Evolutionary conservation across 208 protist species (phyloP).

Genomic region (Trypanosoma rangeli): DNA sequence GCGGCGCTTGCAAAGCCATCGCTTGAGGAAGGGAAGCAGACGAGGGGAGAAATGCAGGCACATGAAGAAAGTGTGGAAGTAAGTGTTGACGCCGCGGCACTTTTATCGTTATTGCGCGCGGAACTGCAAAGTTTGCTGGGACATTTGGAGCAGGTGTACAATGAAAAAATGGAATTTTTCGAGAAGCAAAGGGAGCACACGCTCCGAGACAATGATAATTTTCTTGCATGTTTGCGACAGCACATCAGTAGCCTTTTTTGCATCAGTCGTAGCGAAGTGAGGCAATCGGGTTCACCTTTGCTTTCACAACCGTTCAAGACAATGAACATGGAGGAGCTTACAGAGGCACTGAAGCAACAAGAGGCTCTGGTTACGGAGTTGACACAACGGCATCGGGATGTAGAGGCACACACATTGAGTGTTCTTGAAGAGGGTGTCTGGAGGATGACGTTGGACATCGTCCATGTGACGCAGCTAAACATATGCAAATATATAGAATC

Average conservation of each 20-base stretch:
- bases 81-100: not conserved
- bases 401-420: not conserved
- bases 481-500: slow-evolving; percentile 11
- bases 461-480: slow-evolving; percentile 13
- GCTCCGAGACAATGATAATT: not conserved
- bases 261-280: slow-evolving; percentile 6
- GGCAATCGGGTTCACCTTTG: not conserved
- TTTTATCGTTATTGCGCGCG: not conserved
- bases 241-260: not conserved
- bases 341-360: slow-evolving; percentile 3
- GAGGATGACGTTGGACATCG: not conserved
- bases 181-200: not conserved
- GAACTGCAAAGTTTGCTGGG: slow-evolving; percentile 12
- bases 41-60: not conserved
- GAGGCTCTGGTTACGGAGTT: slow-evolving; percentile 9
- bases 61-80: not conserved
- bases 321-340: not conserved
- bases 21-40: not conserved
- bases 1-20: not conserved
- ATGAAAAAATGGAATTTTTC: not conserved
- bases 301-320: not conserved
- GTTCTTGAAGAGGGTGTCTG: not conserved
- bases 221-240: slow-evolving; percentile 13
- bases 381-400: not conserved
- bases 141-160: slow-evolving; percentile 13